Evolutionary conservation across 495 filamentous ascomycete species (phyloP), one percentile per base, ranked within the genome.

Genomic region (Staphylotrichum tortipilum): DNA sequence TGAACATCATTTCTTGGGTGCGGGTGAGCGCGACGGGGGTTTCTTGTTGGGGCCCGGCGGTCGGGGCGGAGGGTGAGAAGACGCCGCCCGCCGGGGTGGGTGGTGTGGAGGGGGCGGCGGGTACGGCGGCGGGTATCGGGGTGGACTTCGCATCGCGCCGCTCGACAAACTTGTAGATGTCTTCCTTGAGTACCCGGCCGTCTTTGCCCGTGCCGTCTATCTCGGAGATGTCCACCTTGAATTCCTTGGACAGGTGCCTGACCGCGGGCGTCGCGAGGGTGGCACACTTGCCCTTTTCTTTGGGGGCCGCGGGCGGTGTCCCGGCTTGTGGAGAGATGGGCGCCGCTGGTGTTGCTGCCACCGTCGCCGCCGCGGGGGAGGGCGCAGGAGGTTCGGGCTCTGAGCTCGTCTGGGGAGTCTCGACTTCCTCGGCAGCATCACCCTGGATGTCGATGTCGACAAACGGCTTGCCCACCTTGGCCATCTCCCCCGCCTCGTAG

Each of bases 401-500:
- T n/a, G n/a, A n/a, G n/a, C n/a, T n/a, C 21, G 36, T 8, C 34
- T 44, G 45, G 8, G 55, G 24, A 0, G 30, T 14, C 31, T 42
- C 28, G 2, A 15, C 1, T 18, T 47, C 71, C 40, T 69, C 59
- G 43, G 70, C 70, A 48, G 69, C 70, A 34, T 74, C 75, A 7
- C 69, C 76, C 58, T 74, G 62, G 59, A 84, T 83, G 62, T 89
- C 85, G 40, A 89, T 88, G 58, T 89, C 85, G 33, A 87, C 77
- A 55, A 89, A 78, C 8, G 85, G 81, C 76, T 85, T 88, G 50
- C 92, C 92, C 9, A 95, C 94, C 59, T 88, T 85, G 18, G 91
- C 90, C 75, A 94, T 95, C 54, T 97, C 92, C 49, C 95, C 94
- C 14, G 90, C 81, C 43, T 96, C 88, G 62, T 95, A 97, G 64